These are phyloP conservation scores for Pueraria montana DNA, from an alignment of 306 rosid species.

Conservation along the genomic window DNA sequence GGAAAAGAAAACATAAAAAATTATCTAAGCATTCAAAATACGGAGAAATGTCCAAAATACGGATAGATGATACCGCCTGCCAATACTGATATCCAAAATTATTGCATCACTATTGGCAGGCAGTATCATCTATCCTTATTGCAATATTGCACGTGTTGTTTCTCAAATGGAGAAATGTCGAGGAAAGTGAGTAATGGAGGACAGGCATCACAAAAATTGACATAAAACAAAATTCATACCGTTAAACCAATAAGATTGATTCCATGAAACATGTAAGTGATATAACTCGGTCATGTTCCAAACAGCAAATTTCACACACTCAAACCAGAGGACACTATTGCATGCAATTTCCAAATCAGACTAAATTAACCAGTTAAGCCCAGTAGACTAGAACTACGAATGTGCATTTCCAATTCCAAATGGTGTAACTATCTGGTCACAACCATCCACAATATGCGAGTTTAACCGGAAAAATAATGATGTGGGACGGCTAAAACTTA, in stretches of 20 bases:
- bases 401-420: conserved; percentile 46
- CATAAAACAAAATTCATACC: conserved; percentile 28
- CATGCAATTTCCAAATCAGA: conserved; percentile 21
- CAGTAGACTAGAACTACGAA: neutral
- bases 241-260: neutral
- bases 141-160: conserved; percentile 14
- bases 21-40: conserved; percentile 6
- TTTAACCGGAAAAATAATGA: neutral
- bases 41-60: no score
- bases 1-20: neutral
- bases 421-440: conserved; percentile 10
- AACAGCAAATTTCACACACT: conserved; percentile 16
- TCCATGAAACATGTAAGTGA: neutral
- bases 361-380: conserved; percentile 25
- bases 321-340: conserved; percentile 6
- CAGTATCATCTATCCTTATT: neutral
- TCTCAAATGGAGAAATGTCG: conserved; percentile 20
- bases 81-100: conserved; percentile 28
- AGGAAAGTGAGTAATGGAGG: neutral
- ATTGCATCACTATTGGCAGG: conserved; percentile 9
- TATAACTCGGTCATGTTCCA: conserved; percentile 7
- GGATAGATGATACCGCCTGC: no score
- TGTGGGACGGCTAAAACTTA: neutral
- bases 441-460: conserved; percentile 5
- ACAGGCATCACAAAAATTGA: conserved; percentile 11